Conservation (phyloP, 164 flowering plant genomes). For the Buxus sempervirens region DNA sequence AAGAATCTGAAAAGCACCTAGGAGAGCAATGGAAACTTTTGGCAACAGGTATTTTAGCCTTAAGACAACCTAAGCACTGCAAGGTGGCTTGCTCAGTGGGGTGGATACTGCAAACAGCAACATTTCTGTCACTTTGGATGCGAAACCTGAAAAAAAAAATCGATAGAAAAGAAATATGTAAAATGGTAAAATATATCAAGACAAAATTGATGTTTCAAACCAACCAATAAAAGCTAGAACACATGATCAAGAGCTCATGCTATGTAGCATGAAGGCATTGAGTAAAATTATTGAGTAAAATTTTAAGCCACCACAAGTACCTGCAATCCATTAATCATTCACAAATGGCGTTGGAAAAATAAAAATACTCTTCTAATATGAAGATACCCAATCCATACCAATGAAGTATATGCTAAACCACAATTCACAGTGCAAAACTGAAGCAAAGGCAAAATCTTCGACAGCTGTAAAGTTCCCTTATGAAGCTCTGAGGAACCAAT, state of each 20-base stretch:
- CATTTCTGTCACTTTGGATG: slow-evolving; percentile 62
- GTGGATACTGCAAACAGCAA: slow-evolving; percentile 65
- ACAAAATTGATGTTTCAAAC: too few relatives aligned
- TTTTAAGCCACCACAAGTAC: not conserved
- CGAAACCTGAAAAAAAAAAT: slow-evolving; percentile 46
- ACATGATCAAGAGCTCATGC: not conserved
- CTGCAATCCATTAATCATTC: not conserved
- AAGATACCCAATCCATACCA: not conserved
- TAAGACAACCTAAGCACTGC: slow-evolving; percentile 70
- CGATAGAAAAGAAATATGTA: not conserved
- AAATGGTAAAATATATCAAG: not conserved
- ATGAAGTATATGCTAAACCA: not conserved
- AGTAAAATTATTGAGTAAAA: too few relatives aligned
- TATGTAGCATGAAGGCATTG: not conserved
- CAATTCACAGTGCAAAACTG: not conserved
- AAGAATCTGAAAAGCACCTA: slow-evolving; percentile 67
- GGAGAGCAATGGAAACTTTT: slow-evolving; percentile 69
- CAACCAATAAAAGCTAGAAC: not conserved
- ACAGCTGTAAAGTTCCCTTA: too few relatives aligned
- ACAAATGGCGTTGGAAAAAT: not conserved
- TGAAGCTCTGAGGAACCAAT: too few relatives aligned
- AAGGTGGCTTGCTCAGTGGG: slow-evolving; percentile 71
- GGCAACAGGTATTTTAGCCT: slow-evolving; percentile 59
- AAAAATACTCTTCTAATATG: not conserved
- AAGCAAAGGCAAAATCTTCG: too few relatives aligned